Base-by-base conservation (phyloP, 805 yeast genomes). In the Candida yuanshanica region DNA sequence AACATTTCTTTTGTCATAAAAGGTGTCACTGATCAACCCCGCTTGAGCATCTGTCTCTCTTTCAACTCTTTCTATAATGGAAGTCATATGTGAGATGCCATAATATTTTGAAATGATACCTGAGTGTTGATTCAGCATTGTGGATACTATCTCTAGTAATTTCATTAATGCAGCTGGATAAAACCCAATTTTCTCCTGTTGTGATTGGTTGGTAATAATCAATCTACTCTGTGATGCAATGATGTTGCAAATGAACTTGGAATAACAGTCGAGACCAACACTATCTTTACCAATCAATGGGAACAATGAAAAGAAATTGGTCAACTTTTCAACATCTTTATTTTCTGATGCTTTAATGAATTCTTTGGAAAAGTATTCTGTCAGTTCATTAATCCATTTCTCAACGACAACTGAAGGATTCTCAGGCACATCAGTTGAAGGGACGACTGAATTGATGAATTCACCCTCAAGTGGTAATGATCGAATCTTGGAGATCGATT, bases 1-100 rank as follows among this genome's bases (percentile, higher is more conserved):
- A 4, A 89, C 54, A 21, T 80, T 69, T 47, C 86, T 73, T 22
- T 77, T 72, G 51, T 90, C 97, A 65, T 81, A 75, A 54, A 86
- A 87, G 0, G 93, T 85, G 59, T 91, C 98, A 41, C 85, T 70
- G 4, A 93, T 84, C 34, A 93, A 68, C 1, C 95, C 95, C 20
- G 91, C 82, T 56, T 93, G 99, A n/a, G 90, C 70, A 56, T 93
- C 99, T 23, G 93, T 81, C 56, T 93, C 99, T 37, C 75, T 68
- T 62, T 91, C 95, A 24, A 93, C 81, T 37, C 76, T 75, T 16
- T 74, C 77, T 50, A 90, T 71, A 9, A 91, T 89, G 25, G 72
- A 71, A 3, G 72, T 64, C 69, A 90, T 79, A 13, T 81, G 79
- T 9, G 64, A 47, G 4, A 49, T 46, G 16, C 91, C 95, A 56